Base-by-base conservation (phyloP, 208 protist species). In the Angomonas desouzai region DNA sequence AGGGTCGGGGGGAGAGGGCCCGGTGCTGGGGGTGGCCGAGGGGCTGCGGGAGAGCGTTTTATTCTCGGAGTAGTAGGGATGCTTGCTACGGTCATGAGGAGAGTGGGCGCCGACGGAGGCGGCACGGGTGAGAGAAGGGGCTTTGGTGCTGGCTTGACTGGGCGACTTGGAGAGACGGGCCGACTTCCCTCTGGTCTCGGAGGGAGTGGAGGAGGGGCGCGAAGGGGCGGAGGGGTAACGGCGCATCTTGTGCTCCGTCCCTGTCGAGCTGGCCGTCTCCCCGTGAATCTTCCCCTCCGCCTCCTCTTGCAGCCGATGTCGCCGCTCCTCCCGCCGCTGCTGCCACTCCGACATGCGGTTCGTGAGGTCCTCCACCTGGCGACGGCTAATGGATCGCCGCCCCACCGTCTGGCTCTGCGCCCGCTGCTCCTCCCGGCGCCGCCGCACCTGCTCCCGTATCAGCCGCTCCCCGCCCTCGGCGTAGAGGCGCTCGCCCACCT, bases 391-490 rank as follows among this genome's bases (percentile, higher is more conserved):
- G 10, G 63, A 48, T 58, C 83, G 40, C 0, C 60, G 69, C 53
- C 87, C 83, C n/a, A 93, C 72, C 1, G 81, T 66, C 27, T 60
- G 22, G 20, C 58, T 49, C 49, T 72, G 70, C 11, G 49, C 69
- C 0, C 13, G 25, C 6, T 74, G 59, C 60, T 77, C 70, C 23
- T 74, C 70, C 29, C 81, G 60, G 13, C 76, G 79, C 51, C 73
- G 68, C 0, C 85, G 77, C 3, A 95, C 75, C 61, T 95, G 89
- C 66, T 86, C 83, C 20, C 89, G 76, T 49, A 95, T 73, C 56
- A 89, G 75, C 6, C 77, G 76, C 62, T 79, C 71, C 1, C 79
- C 86, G 10, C 89, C 85, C 18, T 95, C 89, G 36, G 71, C 73
- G 71, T 91, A 92, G 1, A 95, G 71, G 22, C 89, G 81, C 55